Base-by-base conservation (phyloP, 73 alveolate genomes). In the Paramecium octaurelia region DNA sequence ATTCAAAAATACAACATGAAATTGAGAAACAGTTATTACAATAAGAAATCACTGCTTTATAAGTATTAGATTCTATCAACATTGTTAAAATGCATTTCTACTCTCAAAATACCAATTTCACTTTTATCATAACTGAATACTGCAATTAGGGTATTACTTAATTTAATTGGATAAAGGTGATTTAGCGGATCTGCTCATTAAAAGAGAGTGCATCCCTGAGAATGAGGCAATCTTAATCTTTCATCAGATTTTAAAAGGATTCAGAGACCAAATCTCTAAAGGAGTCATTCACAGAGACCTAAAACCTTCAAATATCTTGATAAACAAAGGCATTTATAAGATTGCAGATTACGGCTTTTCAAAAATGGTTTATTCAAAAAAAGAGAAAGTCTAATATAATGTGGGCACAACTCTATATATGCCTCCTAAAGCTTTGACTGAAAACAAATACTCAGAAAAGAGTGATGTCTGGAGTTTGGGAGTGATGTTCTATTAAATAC, bases 381-480 rank as follows among this genome's bases (percentile, higher is more conserved):
- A 57, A 1, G 75, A 83, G 23, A 71, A 46, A 70, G 86, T 69
- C n/a, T 89, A 92, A 86, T 94, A 95, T 38, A 96, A 95, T 86
- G 98, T 96, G 11, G 97, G 98, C 11, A 96, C 98, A 3, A 96
- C 98, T 35, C 93, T 93, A 57, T 96, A 96, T 71, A 96, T 94
- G 75, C 92, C 96, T 6, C 97, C 98, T 4, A 88, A 96, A 73
- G 95, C 95, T 23, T 93, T 96, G 44, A 86, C 95, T 58, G 94
- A 96, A 83, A 92, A 88, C 38, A 97, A 94, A n/a, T 96, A 96
- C 86, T 95, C 97, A 31, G 95, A 92, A 38, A 96, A 94, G 69
- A 95, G 93, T 14, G 98, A 96, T 86, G 89, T 95, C 92, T 96
- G 98, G 98, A 86, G 95, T 70, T 91, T 96, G n/a, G 98, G 98